Evolutionary conservation across 371 early-diverging fungal genomes (phyloP), one percentile per base, ranked within the genome.

Genomic region (Mucor saturninus): DNA sequence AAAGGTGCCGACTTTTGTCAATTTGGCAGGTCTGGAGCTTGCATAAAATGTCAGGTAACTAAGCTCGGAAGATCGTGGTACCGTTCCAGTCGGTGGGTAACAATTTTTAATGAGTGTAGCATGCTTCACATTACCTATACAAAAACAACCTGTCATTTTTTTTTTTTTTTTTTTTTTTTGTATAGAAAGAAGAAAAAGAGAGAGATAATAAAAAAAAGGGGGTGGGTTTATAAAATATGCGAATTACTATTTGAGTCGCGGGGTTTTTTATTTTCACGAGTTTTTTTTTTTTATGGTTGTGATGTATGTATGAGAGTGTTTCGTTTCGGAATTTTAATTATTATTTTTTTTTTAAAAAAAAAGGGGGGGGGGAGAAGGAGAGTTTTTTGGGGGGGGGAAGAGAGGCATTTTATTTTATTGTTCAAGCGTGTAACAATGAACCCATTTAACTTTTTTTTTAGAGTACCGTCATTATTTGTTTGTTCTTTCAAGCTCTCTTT

Each of bases 31-130:
- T 66, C 92, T 90, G 56, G 92, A 84, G 46, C 86, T 84, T 31
- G 93, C 91, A 74, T 97, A 97, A 79, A 91, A 96, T 7, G 91
- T 84, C 49, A 97, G 82, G 61, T 93, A 91, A 28, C 96, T 95
- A 5, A 95, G 89, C 65, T 92, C 91, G 58, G 88, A 89, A 32
- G 91, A 83, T 62, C 86, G 87, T 21, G 98, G 92, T 4, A 81
- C 84, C n/a, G 83, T 84, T 51, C 87, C 92, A 15, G 81, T 78
- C 15, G 95, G 96, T 15, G 96, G 96, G 67, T 93, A 97, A 66
- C 96, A 96, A 56, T 89, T 91, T 67, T 92, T 90, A 72, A 95
- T 83, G 28, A 95, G 87, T 46, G 87, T 82, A 59, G 92, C 95
- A 80, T 97, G 97, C 75, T 95, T 96, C 74, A 84, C 73, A 67